Conservation (phyloP, 192 early-diverging fungal species). For the Dissophora ornata region DNA sequence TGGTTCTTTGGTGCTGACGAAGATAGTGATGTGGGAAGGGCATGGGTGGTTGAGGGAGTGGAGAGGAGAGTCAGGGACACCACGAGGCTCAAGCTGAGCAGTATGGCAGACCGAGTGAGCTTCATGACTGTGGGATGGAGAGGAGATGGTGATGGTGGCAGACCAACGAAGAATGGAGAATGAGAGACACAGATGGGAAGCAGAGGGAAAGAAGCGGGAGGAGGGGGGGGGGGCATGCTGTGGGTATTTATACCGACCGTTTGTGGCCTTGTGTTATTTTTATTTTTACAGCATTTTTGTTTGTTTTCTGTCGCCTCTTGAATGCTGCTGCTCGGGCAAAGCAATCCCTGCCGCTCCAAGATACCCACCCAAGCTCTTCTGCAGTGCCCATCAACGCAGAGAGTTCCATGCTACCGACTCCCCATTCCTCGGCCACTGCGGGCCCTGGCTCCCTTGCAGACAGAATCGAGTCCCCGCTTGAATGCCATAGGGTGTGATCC, state of each 20-base stretch:
- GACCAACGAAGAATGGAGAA: neutral
- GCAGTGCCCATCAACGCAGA: too few relatives aligned
- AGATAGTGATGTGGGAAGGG: neutral
- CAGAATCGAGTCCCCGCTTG: too few relatives aligned
- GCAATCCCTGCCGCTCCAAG: too few relatives aligned
- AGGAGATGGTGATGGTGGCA: neutral
- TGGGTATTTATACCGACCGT: neutral
- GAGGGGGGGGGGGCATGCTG: neutral
- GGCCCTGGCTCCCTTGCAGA: too few relatives aligned
- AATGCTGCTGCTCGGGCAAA: too few relatives aligned
- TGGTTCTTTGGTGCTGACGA: neutral
- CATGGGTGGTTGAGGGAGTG: neutral
- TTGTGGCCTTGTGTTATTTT: too few relatives aligned
- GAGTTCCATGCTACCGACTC: too few relatives aligned
- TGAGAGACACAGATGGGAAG: neutral
- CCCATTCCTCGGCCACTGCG: too few relatives aligned
- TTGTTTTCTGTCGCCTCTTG: too few relatives aligned
- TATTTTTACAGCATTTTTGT: too few relatives aligned
- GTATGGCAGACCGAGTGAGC: neutral
- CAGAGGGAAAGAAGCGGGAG: neutral
- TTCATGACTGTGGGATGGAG: conserved; percentile 1
- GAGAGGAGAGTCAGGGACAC: conserved; percentile 22
- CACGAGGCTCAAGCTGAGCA: conserved; percentile 18
- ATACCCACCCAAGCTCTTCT: too few relatives aligned
- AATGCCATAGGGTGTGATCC: too few relatives aligned